A percentile compares a stretch with the other conserved stretches of the same genome.
Conservation (phyloP, 2,329 filamentous ascomycete genomes). For the Orbilia blumenaviensis region DNA sequence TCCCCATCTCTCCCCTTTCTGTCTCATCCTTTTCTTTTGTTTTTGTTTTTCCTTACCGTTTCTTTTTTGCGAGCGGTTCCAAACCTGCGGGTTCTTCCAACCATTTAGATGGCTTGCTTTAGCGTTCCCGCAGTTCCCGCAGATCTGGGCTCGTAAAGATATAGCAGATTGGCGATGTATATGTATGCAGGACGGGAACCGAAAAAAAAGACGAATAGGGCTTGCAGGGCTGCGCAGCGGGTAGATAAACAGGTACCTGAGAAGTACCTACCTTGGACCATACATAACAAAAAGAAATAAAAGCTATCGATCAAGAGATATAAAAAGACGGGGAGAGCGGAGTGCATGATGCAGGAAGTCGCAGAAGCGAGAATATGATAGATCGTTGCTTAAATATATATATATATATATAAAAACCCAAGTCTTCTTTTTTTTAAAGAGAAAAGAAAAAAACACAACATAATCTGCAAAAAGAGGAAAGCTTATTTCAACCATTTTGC, state of each 20-base stretch:
- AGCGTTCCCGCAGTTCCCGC: constrained; percentile 48
- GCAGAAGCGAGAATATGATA: constrained; percentile 40
- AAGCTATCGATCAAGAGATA: no score
- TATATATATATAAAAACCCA: constrained; percentile 5
- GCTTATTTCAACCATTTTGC: constrained; percentile 33
- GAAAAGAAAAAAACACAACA: not conserved
- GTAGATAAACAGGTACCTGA: not conserved
- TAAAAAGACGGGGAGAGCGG: not conserved
- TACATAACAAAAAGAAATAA: constrained; percentile 14
- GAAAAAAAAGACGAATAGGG: no score
- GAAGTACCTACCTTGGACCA: not conserved
- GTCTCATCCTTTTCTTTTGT: no score
- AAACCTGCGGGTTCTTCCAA: constrained; percentile 6
- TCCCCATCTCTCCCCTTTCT: no score
- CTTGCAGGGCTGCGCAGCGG: no score
- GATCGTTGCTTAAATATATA: no score
- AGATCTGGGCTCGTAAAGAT: constrained; percentile 24
- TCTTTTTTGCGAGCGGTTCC: not conserved
- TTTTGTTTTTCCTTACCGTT: not conserved
- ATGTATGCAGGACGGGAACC: not conserved
- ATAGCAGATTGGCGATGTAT: not conserved
- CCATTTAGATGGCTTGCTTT: no score
- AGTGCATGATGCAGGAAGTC: constrained; percentile 22
- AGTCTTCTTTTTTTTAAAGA: not conserved
- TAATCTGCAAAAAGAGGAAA: constrained; percentile 21